Base-by-base conservation (phyloP, 164 flowering plant species). In the Aristolochia fimbriata region DNA sequence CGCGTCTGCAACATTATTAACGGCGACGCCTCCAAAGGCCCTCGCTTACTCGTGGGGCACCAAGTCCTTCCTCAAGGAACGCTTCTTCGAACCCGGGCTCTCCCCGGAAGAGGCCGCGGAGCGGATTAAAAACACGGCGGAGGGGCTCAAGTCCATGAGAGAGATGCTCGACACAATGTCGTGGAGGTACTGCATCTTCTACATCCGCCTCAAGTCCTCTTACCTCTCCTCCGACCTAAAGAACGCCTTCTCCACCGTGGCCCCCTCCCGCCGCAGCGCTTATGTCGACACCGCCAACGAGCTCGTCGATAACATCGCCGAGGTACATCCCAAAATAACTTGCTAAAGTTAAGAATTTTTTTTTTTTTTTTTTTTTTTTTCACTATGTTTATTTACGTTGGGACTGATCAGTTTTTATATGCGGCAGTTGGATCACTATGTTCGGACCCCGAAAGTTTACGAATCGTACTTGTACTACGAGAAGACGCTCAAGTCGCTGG, bases 21-120 rank as follows among this genome's bases (percentile, higher is more conserved):
- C 72, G 9, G 33, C 30, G 31, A 22, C 61, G 14, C 48, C 81
- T 6, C 78, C 79, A 7, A 5, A 37, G 6, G 82, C 87, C 10
- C 59, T 70, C 19, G 91, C 88, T 0, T 70, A 91, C 70, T 81
- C 68, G 22, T 91, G 91, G 98, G 95, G 96, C 14, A 77, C 84
- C 0, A 75, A 81, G n/a, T 88, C 98, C 0, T 83, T 85, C 47
- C 7, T 85, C 0, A 50, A 31, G 73, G 96, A 88, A 33, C 61
- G 63, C 16, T 88, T 71, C 58, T 88, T 88, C 51, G 75, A 78
- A 62, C 95, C 92, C 0, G 88, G 86, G 12, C 70, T 91, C 52
- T 83, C 98, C 1, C 91, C 91, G 14, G 96, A 88, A 57, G 94
- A 87, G 33, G 82, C 98, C 17, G 88, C 59, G 48, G 89, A 84